Base-by-base conservation (phyloP, 2,329 filamentous ascomycete species). In the Bipolaris zeicola region DNA sequence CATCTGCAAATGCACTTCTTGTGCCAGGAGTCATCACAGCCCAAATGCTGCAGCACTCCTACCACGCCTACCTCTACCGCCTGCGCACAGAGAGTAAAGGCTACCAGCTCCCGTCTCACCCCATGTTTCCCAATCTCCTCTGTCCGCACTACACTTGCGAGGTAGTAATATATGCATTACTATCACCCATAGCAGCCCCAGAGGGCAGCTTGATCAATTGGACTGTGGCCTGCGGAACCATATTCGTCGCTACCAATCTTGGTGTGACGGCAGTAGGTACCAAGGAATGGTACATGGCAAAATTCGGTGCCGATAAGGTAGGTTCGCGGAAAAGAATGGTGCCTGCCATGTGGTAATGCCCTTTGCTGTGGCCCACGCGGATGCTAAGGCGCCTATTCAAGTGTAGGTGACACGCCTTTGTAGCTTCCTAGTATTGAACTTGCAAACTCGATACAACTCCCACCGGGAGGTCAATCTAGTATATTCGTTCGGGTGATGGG, bases 61-160 rank as follows among this genome's bases (percentile, higher is more conserved):
- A 77, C 61, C 81, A 83, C 64, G 74, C 70, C 26, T 80, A 82
- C 65, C 74, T 83, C 33, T 76, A 77, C 43, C 75, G 71, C 10
- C 67, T 82, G 71, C 70, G 74, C 34, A 64, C 63, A 13, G 60
- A 69, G 52, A 66, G 68, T 44, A 64, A 70, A 24, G 94, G 92
- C 71, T 98, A 99, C 76, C 90, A 89, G 10, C 81, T 98, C 22
- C 94, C 94, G 0, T 79, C 83, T 2, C 83, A 89, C 57, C 87
- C 88, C 2, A 78, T 89, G 55, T 99, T 98, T 75, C 80, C 81
- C 42, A 80, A 82, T 55, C 76, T 96, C 20, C 78, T 97, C 37
- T 96, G 90, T 66, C 92, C 95, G 16, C 95, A 99, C 77, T 99
- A 98, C 76, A 90, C 90, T 3, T 91, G 89, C 69, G 95, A 98